Conservation (phyloP, 1,284 basidiomycete species). For the Cryptococcus sp. region DNA sequence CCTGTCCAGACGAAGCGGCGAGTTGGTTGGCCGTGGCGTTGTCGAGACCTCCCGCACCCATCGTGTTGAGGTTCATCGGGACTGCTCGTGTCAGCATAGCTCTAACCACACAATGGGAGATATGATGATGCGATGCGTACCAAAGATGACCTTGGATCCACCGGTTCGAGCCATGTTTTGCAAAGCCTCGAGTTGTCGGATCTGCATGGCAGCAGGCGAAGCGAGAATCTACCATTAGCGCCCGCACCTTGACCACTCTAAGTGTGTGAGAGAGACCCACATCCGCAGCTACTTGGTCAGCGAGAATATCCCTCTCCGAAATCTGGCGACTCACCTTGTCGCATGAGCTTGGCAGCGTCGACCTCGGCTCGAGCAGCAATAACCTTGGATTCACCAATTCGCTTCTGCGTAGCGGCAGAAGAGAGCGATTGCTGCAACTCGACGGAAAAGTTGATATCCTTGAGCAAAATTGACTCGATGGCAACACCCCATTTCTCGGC, state of each 20-base stretch:
- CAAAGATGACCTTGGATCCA: conserved; percentile 83
- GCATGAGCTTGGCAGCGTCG: conserved; percentile 87
- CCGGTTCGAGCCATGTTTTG: conserved; percentile 59
- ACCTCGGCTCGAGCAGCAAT: conserved; percentile 96
- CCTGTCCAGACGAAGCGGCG: conserved; percentile 25
- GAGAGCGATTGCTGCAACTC: conserved; percentile 90
- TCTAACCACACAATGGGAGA: too few species aligned
- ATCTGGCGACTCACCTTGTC: conserved; percentile 48
- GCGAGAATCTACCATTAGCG: conserved; percentile 65
- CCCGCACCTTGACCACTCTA: not conserved
- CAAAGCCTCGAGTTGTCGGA: conserved; percentile 85
- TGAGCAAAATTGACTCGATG: conserved; percentile 80
- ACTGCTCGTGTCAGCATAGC: conserved; percentile 14
- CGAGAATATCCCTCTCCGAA: not conserved
- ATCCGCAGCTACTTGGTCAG: conserved; percentile 29
- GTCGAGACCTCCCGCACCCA: conserved; percentile 40
- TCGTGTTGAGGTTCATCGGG: conserved; percentile 44
- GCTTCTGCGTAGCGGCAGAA: conserved; percentile 82
- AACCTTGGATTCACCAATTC: conserved; percentile 87
- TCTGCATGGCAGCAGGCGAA: conserved; percentile 93
- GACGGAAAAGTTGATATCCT: conserved; percentile 75
- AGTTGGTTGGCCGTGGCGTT: conserved; percentile 34
- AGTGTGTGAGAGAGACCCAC: conserved; percentile 14
- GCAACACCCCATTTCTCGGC: conserved; percentile 81
- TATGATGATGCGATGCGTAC: too few species aligned